These are phyloP conservation scores for Sarocladium strictum DNA, from an alignment of 2,329 filamentous ascomycete genomes.

Conservation along the genomic window DNA sequence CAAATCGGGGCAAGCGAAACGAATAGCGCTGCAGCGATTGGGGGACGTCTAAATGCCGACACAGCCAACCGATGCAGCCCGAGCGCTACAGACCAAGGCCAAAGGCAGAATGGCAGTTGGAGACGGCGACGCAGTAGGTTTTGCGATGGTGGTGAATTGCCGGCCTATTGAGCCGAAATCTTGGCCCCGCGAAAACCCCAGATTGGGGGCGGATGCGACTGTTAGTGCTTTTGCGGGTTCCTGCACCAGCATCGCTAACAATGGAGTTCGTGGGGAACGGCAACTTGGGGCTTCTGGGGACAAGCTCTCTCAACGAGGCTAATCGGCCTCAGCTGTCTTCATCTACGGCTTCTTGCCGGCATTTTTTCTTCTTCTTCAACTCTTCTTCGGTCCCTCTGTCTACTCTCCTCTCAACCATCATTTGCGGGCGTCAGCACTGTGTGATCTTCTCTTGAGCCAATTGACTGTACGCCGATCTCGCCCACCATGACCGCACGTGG, in stretches of 20 bases:
- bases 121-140: no score
- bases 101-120: background rate
- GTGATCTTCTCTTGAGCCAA: no score
- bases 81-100: background rate
- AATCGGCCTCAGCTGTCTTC: background rate
- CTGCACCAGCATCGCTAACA: background rate
- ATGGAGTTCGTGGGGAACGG: background rate
- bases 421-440: background rate
- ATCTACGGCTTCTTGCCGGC: background rate
- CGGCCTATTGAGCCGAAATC: slow-evolving; percentile 8
- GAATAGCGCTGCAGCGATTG: background rate
- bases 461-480: no score
- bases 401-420: background rate
- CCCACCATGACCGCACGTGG: background rate
- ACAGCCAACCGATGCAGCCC: background rate
- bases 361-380: background rate
- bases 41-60: background rate
- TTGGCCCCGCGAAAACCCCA: slow-evolving; percentile 2
- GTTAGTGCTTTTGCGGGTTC: background rate
- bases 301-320: background rate
- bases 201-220: background rate
- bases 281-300: background rate
- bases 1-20: no score
- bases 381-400: background rate
- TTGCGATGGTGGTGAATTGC: background rate